Evolutionary conservation across 345 rosid genomes (phyloP), one percentile per base, ranked within the genome.

Genomic region (Ailanthus altissimus): DNA sequence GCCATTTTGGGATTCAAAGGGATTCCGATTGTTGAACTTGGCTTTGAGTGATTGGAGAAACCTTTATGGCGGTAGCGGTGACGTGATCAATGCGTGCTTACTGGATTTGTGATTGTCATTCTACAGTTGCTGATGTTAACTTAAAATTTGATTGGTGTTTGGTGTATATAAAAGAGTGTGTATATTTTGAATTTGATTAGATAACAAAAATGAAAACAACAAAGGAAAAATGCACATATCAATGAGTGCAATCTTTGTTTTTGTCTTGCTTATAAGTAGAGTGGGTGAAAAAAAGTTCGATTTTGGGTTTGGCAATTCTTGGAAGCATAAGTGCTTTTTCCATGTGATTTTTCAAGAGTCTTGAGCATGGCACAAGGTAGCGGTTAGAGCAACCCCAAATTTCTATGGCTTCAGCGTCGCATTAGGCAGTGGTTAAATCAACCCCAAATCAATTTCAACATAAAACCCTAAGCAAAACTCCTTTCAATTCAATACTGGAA

Each of bases 21-120:
- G 81, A 5, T 75, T 74, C 88, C 83, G 72, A 66, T 72, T 82
- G 79, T 77, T 82, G 54, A 75, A 70, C 51, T 81, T 83, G 74
- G 21, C 8, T 21, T 74, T 73, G 51, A 79, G 14, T 21, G 77
- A 62, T 65, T 46, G 23, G 47, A 13, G 20, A 53, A 43, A 11
- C 36, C 36, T 18, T 49, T 32, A 53, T 61, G 60, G 32, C 67
- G 78, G 47, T 56, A 16, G 66, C 43, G 67, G 45, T 21, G 67
- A 45, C 45, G 45, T 45, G 67, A 21, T 62, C 7, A 45, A 43
- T 32, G 43, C 23, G 4, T 32, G 43, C 42, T 49, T 42, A 68
- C 28, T 68, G 40, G 6, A 0, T 16, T 26, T 49, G 58, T 68
- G 43, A 14, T 68, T 32, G 38, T 32, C 38, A 32, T 32, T 49